Conservation (phyloP, 2,329 filamentous ascomycete species). For the Chaetothyriales sp. region DNA sequence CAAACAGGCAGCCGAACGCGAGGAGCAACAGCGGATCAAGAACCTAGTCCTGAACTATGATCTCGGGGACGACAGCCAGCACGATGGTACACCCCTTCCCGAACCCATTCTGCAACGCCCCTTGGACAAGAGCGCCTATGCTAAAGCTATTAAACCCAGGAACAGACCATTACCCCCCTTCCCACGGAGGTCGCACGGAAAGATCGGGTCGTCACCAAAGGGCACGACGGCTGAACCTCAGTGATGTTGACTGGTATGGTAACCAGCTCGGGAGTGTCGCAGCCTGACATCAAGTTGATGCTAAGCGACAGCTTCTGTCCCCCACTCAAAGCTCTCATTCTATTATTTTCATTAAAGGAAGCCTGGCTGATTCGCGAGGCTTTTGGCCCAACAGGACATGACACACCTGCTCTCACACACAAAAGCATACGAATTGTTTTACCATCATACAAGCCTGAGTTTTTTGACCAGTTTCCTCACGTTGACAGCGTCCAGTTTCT, state of each 20-base stretch:
- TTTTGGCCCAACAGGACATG: neutral
- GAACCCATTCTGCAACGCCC: slow-evolving; percentile 24
- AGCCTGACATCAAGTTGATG: neutral
- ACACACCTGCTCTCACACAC: neutral
- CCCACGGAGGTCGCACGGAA: slow-evolving; percentile 28
- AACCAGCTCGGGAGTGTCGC: neutral
- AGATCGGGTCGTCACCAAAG: slow-evolving; percentile 56
- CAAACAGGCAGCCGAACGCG: slow-evolving; percentile 84
- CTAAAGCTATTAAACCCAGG: slow-evolving; percentile 23
- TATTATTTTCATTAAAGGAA: neutral
- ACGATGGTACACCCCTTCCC: slow-evolving; percentile 51
- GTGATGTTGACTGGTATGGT: slow-evolving; percentile 91
- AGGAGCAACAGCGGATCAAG: slow-evolving; percentile 97
- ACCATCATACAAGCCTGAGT: neutral
- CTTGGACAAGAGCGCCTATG: slow-evolving; percentile 19
- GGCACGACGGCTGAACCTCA: slow-evolving; percentile 78
- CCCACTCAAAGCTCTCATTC: neutral
- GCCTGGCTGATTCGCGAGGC: neutral
- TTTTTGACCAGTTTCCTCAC: no score
- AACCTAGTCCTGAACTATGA: slow-evolving; percentile 94
- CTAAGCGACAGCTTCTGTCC: neutral
- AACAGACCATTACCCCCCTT: slow-evolving; percentile 27
- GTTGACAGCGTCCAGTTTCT: no score
- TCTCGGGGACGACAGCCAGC: slow-evolving; percentile 65
- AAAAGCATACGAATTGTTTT: neutral